phyloP scores from a whole-genome alignment of 805 yeast species.

The Dipodascus albidus region DNA sequence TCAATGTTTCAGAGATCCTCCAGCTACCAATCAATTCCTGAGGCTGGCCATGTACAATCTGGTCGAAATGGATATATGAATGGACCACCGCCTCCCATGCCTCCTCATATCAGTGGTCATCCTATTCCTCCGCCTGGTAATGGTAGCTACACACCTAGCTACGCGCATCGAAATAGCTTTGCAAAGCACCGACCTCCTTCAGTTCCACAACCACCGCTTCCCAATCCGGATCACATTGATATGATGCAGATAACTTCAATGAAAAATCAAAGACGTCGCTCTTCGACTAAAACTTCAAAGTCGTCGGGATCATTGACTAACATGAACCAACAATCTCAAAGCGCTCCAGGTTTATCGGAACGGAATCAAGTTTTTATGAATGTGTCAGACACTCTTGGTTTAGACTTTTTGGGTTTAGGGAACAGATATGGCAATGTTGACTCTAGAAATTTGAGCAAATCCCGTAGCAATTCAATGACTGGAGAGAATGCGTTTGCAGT shows the following conservation, averaged over 20 bases:
- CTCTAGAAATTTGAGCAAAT: neutral
- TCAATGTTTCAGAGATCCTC: neutral
- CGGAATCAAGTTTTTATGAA: neutral
- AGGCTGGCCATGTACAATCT: neutral
- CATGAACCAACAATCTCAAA: neutral
- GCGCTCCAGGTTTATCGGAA: neutral
- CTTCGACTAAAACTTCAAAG: neutral
- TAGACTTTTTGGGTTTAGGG: neutral
- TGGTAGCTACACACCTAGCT: neutral
- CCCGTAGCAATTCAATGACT: neutral
- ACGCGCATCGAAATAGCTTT: slow-evolving; percentile 3
- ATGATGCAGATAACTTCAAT: slow-evolving; percentile 1
- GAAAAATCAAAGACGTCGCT: neutral
- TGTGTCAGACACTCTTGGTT: neutral
- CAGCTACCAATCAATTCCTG: neutral
- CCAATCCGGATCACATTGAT: slow-evolving; percentile 1
- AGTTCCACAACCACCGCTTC: neutral
- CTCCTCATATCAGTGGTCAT: slow-evolving; percentile 20
- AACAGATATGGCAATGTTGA: neutral
- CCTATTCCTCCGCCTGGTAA: neutral
- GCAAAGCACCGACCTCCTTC: neutral
- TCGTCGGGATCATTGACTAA: neutral
- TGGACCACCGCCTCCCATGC: neutral
- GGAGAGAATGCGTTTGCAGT: neutral
- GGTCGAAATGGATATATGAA: neutral